phyloP scores from a whole-genome alignment of 805 yeast genomes.

The Teunomyces pallodes region DNA sequence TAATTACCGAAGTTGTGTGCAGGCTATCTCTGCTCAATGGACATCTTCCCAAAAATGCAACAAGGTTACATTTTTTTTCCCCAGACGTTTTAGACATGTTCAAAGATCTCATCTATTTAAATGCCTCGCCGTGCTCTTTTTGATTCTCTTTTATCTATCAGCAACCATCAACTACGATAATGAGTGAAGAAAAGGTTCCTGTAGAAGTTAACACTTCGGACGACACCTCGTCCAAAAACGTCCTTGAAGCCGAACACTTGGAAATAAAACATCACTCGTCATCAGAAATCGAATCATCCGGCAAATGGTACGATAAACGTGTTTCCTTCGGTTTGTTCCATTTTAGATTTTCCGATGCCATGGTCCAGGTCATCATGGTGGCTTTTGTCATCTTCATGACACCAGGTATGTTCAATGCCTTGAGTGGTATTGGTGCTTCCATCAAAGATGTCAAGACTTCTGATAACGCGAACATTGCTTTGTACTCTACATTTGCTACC shows the following conservation, averaged over 20 bases:
- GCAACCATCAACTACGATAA: not conserved
- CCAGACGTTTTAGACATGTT: not conserved
- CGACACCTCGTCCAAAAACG: constrained; percentile 5
- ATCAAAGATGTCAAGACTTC: constrained; percentile 36
- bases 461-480: constrained; percentile 51
- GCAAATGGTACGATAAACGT: constrained; percentile 41
- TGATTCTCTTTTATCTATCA: not conserved
- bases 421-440: constrained; percentile 49
- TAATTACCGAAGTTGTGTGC: not conserved
- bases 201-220: constrained; percentile 4
- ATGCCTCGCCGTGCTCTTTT: not conserved
- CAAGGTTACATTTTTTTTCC: constrained; percentile 6
- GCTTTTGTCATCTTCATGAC: constrained; percentile 48
- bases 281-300: constrained; percentile 30
- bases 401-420: constrained; percentile 53
- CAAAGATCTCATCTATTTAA: not conserved
- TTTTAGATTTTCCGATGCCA: constrained; percentile 34
- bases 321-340: constrained; percentile 6
- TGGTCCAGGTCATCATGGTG: constrained; percentile 44
- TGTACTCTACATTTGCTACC: constrained; percentile 55
- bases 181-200: constrained; percentile 5
- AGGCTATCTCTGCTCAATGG: not conserved
- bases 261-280: constrained; percentile 23
- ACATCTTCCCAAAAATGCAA: constrained; percentile 3
- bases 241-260: constrained; percentile 13